phyloP scores from a whole-genome alignment of 148 eudicot species.

The Rhododendron mucronatum region DNA sequence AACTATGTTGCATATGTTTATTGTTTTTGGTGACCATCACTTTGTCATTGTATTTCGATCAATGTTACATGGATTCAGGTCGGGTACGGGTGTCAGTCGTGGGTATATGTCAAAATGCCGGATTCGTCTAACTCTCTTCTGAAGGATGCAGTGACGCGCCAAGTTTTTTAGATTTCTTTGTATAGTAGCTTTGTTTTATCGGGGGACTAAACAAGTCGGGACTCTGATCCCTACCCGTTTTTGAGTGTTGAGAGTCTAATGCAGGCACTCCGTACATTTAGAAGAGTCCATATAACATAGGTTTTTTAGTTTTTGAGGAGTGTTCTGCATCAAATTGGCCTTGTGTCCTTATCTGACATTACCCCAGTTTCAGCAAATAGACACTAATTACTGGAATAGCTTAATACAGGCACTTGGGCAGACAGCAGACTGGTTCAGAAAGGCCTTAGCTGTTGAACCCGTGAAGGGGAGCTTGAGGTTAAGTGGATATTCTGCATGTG shows the following conservation, averaged over 20 bases:
- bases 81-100: not conserved
- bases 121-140: not conserved
- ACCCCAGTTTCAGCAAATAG: not conserved
- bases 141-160: not conserved
- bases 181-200: not conserved
- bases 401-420: conserved; percentile 76
- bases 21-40: not conserved
- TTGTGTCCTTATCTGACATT: not conserved
- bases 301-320: not conserved
- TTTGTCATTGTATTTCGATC: not conserved
- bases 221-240: not conserved
- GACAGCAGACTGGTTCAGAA: conserved; percentile 92
- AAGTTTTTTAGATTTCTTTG: not conserved
- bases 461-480: conserved; percentile 87
- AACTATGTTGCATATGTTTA: not conserved
- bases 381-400: conserved; percentile 4
- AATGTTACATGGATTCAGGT: not conserved
- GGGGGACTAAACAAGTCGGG: not conserved
- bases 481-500: conserved; percentile 99
- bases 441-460: conserved; percentile 92
- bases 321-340: not conserved
- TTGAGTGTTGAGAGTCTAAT: not conserved
- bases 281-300: not conserved
- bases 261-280: not conserved
- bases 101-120: not conserved